Conservation (phyloP, 768 basidiomycete species). For the Amanita phalloides region DNA sequence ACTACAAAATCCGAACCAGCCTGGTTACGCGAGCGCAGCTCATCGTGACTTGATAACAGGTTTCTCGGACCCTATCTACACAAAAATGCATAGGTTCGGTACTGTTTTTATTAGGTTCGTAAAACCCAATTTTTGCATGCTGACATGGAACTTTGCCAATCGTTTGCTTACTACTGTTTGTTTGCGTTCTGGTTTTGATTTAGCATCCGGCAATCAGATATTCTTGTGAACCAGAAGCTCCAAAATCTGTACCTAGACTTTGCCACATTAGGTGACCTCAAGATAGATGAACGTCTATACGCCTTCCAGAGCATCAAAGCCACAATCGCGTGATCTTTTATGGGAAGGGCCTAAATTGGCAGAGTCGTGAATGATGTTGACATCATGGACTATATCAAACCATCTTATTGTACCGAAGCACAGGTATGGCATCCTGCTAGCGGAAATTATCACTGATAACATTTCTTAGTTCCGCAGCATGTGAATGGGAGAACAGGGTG, state of each 20-base stretch:
- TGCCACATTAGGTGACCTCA: slow-evolving; percentile 92
- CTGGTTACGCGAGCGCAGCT: neutral
- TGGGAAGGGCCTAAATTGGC: slow-evolving; percentile 88
- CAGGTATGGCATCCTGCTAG: slow-evolving; percentile 41
- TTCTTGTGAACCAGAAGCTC: slow-evolving; percentile 94
- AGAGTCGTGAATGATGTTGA: slow-evolving; percentile 91
- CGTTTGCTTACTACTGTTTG: neutral
- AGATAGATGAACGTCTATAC: slow-evolving; percentile 95
- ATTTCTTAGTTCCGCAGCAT: slow-evolving; percentile 76
- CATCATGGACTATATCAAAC: slow-evolving; percentile 98
- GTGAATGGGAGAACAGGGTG: slow-evolving; percentile 99
- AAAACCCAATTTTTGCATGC: neutral
- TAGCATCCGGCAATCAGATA: slow-evolving; percentile 39
- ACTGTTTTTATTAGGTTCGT: slow-evolving; percentile 66
- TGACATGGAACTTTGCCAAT: neutral
- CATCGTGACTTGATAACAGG: slow-evolving; percentile 29
- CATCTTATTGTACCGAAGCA: slow-evolving; percentile 89
- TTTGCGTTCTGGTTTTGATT: neutral
- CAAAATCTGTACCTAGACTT: slow-evolving; percentile 98
- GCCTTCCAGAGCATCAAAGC: slow-evolving; percentile 98
- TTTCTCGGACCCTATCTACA: slow-evolving; percentile 97
- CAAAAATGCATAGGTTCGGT: slow-evolving; percentile 96
- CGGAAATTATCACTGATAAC: neutral
- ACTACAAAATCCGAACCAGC: slow-evolving; percentile 8
- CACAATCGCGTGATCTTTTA: slow-evolving; percentile 94